Percentiles rank a stretch among this genome's conserved stretches.
Conservation (phyloP, 306 rosid species). For the Alnus glutinosa region DNA sequence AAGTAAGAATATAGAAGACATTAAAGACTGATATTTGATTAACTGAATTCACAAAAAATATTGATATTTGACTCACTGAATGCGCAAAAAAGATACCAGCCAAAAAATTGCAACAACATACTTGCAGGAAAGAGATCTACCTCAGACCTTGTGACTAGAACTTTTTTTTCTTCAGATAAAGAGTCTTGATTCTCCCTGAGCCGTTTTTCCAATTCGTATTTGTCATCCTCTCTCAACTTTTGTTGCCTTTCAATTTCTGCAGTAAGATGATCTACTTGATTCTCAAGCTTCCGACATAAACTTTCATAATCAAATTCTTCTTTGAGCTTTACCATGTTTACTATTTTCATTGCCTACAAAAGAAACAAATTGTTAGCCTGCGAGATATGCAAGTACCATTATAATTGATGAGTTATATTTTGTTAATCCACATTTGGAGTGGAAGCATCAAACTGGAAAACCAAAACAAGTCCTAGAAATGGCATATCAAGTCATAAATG, state of each 20-base stretch:
- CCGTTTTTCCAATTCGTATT: slow-evolving; percentile 43
- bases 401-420: background rate
- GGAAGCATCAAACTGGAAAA: background rate
- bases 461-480: background rate
- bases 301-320: slow-evolving; percentile 73
- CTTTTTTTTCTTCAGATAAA: slow-evolving; percentile 43
- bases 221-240: slow-evolving; percentile 49
- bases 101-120: background rate
- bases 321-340: slow-evolving; percentile 59
- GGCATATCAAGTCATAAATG: background rate
- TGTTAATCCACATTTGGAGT: background rate
- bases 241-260: slow-evolving; percentile 64
- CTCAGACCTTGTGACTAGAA: slow-evolving; percentile 60
- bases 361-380: slow-evolving; percentile 7
- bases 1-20: background rate
- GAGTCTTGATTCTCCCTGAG: slow-evolving; percentile 43
- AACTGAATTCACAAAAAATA: slow-evolving; percentile 1
- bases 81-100: background rate
- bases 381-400: background rate
- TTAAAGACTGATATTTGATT: slow-evolving; percentile 8
- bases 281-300: slow-evolving; percentile 67
- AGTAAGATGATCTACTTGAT: slow-evolving; percentile 61
- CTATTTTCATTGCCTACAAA: slow-evolving; percentile 68
- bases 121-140: slow-evolving; percentile 42
- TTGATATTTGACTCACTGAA: slow-evolving; percentile 5